Percentiles rank a stretch among this genome's conserved stretches.
Evolutionary conservation across 2,329 filamentous ascomycete genomes (phyloP).

Genomic region (Cercospora brassicicola): DNA sequence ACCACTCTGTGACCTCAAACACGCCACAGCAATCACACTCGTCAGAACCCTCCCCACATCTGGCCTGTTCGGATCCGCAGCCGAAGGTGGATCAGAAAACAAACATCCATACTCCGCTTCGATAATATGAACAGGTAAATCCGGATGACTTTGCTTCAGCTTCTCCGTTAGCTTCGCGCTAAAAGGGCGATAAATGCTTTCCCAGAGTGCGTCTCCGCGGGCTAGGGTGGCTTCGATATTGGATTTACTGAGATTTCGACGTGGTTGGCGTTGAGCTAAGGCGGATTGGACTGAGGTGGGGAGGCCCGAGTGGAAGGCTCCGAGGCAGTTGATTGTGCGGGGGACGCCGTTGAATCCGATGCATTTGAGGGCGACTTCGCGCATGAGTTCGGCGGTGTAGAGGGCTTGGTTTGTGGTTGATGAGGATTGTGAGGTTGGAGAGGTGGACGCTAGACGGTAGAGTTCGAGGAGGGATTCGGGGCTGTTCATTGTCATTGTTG

Average conservation of each 20-base stretch:
- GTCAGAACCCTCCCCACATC: conserved; percentile 70
- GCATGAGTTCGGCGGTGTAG: conserved; percentile 67
- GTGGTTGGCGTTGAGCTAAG: conserved; percentile 44
- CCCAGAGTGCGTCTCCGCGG: conserved; percentile 69
- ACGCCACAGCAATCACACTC: conserved; percentile 70
- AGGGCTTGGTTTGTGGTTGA: conserved; percentile 41
- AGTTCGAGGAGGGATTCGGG: conserved; percentile 70
- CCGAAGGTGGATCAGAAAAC: conserved; percentile 64
- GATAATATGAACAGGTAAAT: conserved; percentile 78
- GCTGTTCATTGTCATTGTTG: conserved; percentile 84
- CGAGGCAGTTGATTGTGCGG: conserved; percentile 78
- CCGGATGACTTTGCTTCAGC: conserved; percentile 74
- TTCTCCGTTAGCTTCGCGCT: conserved; percentile 69
- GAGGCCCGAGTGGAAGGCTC: conserved; percentile 66
- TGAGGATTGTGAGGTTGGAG: conserved; percentile 31
- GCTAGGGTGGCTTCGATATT: conserved; percentile 53
- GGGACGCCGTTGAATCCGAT: conserved; percentile 82
- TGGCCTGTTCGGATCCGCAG: conserved; percentile 36
- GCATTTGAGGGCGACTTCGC: conserved; percentile 73
- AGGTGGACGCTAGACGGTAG: conserved; percentile 49
- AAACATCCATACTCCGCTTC: conserved; percentile 71
- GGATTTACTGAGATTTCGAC: conserved; percentile 43
- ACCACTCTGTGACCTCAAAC: conserved; percentile 74
- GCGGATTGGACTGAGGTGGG: conserved; percentile 55
- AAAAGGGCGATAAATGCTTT: conserved; percentile 74